Conservation (phyloP, 352 stramenopile species). For the Globisporangium polare region DNA sequence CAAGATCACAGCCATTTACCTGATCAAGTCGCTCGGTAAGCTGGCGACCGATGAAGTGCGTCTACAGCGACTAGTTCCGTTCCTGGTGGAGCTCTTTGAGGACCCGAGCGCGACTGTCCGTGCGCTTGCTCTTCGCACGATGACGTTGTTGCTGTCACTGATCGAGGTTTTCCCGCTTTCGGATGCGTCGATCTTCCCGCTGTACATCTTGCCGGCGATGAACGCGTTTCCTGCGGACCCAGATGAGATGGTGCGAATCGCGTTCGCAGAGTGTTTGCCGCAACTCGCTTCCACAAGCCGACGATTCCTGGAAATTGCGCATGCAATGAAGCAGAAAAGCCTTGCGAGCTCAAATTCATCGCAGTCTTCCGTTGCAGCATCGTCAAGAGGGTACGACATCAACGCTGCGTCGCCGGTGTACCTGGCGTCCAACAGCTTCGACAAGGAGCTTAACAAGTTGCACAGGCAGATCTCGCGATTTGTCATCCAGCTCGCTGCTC, state of each 20-base stretch:
- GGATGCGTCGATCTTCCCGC: conserved; percentile 94
- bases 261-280: conserved; percentile 93
- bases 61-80: conserved; percentile 93
- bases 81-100: conserved; percentile 91
- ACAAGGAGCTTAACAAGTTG: conserved; percentile 89
- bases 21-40: conserved; percentile 87
- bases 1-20: conserved; percentile 89
- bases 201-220: conserved; percentile 95
- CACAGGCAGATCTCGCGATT: conserved; percentile 94
- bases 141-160: conserved; percentile 87
- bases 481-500: conserved; percentile 92
- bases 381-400: conserved; percentile 37
- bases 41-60: conserved; percentile 92
- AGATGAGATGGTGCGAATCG: conserved; percentile 91
- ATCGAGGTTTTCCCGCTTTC: conserved; percentile 93
- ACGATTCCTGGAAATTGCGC: conserved; percentile 93
- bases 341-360: conserved; percentile 38
- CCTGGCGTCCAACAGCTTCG: conserved; percentile 86
- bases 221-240: conserved; percentile 87
- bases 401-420: conserved; percentile 28
- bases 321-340: conserved; percentile 80
- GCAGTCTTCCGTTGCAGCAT: conserved; percentile 15
- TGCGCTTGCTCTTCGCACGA: conserved; percentile 84
- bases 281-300: conserved; percentile 90
- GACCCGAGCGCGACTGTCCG: conserved; percentile 90